Conservation (phyloP, 2,329 filamentous ascomycete species). For the Arachnomyces sp. region DNA sequence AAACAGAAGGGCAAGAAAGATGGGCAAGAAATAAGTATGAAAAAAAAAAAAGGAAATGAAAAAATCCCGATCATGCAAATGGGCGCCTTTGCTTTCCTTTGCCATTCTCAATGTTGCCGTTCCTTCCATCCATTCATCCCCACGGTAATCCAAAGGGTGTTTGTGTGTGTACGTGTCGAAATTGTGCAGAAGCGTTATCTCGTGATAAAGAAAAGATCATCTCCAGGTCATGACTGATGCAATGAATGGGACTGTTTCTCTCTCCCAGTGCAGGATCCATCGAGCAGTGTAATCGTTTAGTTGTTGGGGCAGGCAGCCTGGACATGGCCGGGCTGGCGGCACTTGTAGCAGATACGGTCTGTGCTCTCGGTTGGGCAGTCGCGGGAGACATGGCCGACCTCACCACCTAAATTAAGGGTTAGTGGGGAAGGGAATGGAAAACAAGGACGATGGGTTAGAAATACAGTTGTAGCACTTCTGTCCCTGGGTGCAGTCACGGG, state of each 20-base stretch:
- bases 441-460: slow-evolving; percentile 17
- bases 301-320: slow-evolving; percentile 81
- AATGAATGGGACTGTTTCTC: neutral
- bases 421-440: slow-evolving; percentile 1
- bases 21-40: neutral
- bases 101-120: neutral
- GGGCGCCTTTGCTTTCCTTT: neutral
- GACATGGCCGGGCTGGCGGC: slow-evolving; percentile 76
- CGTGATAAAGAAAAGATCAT: slow-evolving; percentile 1
- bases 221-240: slow-evolving; percentile 3
- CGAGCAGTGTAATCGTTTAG: slow-evolving; percentile 40
- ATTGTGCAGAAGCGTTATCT: slow-evolving; percentile 3
- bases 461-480: slow-evolving; percentile 99
- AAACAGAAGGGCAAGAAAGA: neutral
- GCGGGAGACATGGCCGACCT: slow-evolving; percentile 88
- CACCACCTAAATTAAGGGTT: slow-evolving; percentile 46
- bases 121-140: too few relatives aligned
- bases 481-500: slow-evolving; percentile 94
- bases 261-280: slow-evolving; percentile 6
- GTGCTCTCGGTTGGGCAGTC: slow-evolving; percentile 91
- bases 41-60: neutral
- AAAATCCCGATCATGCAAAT: neutral
- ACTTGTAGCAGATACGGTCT: slow-evolving; percentile 99
- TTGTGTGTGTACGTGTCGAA: slow-evolving; percentile 1
- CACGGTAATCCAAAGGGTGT: too few relatives aligned